Conservation (phyloP, 2,329 filamentous ascomycete species). For the Aspergillus spinulosporus region DNA sequence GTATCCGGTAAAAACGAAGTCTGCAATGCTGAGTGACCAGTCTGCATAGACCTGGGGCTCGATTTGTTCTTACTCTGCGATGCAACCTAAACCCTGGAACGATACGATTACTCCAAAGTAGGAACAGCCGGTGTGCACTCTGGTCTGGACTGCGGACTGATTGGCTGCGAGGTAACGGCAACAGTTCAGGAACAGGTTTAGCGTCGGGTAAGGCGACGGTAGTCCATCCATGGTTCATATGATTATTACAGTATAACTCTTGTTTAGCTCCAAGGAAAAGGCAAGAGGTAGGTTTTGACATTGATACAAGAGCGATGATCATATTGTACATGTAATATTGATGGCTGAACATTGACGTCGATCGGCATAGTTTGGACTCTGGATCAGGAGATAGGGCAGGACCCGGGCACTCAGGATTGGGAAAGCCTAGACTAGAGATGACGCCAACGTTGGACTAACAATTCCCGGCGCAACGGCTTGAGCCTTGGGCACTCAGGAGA, state of each 20-base stretch:
- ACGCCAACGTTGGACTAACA: not conserved
- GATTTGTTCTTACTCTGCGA: not conserved
- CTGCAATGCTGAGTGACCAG: too few relatives aligned
- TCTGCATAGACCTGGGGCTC: not conserved
- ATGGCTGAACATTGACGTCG: slow-evolving; percentile 1
- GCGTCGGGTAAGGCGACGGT: slow-evolving; percentile 17
- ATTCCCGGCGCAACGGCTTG: not conserved
- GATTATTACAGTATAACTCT: not conserved
- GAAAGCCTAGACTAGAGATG: not conserved
- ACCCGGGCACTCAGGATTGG: not conserved
- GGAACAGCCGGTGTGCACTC: not conserved
- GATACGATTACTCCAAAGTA: not conserved
- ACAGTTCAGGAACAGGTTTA: slow-evolving; percentile 34
- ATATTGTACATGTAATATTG: too few relatives aligned
- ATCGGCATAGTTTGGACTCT: not conserved
- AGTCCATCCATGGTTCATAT: not conserved
- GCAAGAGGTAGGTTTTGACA: too few relatives aligned
- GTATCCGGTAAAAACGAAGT: not conserved
- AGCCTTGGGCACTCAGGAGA: not conserved
- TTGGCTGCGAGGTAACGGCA: slow-evolving; percentile 7
- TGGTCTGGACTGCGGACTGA: not conserved
- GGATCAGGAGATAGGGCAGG: not conserved
- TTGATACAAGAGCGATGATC: too few relatives aligned
- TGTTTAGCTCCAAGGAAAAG: too few relatives aligned
- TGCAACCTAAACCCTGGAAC: not conserved